Conservation (phyloP, 129 eudicot genomes). For the Artemisia tridentata region DNA sequence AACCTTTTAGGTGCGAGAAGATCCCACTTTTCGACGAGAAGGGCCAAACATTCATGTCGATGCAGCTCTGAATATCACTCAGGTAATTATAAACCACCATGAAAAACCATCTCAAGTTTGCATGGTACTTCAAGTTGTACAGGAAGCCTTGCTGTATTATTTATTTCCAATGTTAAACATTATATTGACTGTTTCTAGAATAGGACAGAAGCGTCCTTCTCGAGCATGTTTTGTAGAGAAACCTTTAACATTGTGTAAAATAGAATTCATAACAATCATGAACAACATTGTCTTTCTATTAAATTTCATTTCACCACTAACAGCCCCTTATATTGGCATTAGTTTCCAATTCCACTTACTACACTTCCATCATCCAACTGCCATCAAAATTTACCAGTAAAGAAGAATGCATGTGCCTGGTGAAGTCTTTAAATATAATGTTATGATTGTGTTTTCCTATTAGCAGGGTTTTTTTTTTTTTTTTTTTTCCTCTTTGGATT, state of each 20-base stretch:
- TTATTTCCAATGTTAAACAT: neutral
- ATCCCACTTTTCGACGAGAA: slow-evolving; percentile 83
- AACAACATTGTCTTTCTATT: neutral
- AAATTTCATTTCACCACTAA: neutral
- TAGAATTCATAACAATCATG: neutral
- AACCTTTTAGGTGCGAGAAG: slow-evolving; percentile 69
- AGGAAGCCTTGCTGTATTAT: neutral
- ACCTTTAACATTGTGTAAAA: neutral
- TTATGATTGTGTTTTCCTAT: neutral
- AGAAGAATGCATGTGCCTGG: neutral
- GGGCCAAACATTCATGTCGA: slow-evolving; percentile 88
- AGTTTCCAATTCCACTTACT: neutral
- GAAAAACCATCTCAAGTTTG: neutral
- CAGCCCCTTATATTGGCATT: neutral
- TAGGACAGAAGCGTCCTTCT: neutral
- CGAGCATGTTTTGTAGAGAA: neutral
- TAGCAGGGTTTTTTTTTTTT: neutral
- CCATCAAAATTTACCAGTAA: neutral
- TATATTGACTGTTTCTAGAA: neutral
- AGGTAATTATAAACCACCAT: slow-evolving; percentile 43
- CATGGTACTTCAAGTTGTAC: neutral
- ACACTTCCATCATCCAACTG: neutral
- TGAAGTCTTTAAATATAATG: neutral
- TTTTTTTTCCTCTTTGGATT: no score
- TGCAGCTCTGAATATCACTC: slow-evolving; percentile 70